Evolutionary conservation across 2,329 filamentous ascomycete genomes (phyloP).

Genomic region (Ascochyta fabae): DNA sequence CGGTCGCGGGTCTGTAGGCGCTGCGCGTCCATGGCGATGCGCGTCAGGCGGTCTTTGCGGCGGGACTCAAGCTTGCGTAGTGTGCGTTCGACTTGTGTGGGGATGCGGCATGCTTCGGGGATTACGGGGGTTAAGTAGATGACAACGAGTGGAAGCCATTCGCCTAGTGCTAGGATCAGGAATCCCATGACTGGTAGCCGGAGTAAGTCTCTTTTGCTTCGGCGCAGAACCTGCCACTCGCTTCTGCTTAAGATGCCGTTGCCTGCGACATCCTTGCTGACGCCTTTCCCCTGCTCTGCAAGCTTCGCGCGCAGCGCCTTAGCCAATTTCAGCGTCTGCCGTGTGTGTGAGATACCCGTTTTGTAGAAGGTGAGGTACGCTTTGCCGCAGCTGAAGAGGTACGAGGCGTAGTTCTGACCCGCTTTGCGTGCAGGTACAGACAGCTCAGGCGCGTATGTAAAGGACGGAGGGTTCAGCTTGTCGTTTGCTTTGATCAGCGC

Average conservation of each 20-base stretch:
- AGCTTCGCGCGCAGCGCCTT: conserved; percentile 52
- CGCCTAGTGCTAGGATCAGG: conserved; percentile 78
- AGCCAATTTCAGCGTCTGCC: conserved; percentile 65
- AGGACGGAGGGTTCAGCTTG: conserved; percentile 71
- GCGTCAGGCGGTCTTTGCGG: conserved; percentile 27
- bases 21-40: conserved; percentile 25
- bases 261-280: conserved; percentile 1
- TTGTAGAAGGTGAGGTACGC: conserved; percentile 89
- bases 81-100: conserved; percentile 71
- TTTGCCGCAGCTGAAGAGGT: conserved; percentile 70
- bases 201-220: conserved; percentile 74
- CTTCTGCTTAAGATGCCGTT: conserved; percentile 62
- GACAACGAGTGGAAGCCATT: conserved; percentile 84
- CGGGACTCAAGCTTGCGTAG: conserved; percentile 58
- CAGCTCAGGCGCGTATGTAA: conserved; percentile 75
- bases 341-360: conserved; percentile 76
- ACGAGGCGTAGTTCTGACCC: conserved; percentile 55
- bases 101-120: conserved; percentile 83
- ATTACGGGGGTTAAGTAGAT: conserved; percentile 74
- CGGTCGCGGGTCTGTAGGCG: conserved; percentile 19
- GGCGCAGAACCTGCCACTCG: conserved; percentile 72
- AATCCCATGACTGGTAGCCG: conserved; percentile 80
- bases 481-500: conserved; percentile 21
- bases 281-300: conserved; percentile 4
- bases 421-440: conserved; percentile 64